phyloP scores from a whole-genome alignment of 2,329 filamentous ascomycete species.

The Juglanconis juglandina region DNA sequence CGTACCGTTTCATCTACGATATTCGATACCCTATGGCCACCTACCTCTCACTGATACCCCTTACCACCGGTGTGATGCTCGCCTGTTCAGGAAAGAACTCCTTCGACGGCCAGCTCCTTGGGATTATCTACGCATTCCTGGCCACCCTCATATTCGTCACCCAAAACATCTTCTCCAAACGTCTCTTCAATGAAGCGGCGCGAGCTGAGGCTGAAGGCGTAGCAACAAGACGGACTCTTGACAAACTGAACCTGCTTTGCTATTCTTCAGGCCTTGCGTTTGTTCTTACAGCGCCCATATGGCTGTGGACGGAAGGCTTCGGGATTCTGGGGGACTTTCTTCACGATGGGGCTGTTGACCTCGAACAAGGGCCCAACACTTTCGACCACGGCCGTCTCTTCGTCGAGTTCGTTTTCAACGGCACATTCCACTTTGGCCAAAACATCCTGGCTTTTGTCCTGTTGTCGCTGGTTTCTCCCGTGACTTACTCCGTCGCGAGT shows the following conservation, averaged over 20 bases:
- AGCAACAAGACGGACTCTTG: slow-evolving; percentile 69
- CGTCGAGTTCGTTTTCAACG: slow-evolving; percentile 95
- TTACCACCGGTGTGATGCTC: slow-evolving; percentile 92
- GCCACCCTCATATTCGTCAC: slow-evolving; percentile 95
- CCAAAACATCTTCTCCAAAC: slow-evolving; percentile 98
- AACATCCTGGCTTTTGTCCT: slow-evolving; percentile 94
- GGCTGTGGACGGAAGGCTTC: slow-evolving; percentile 88
- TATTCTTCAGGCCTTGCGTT: slow-evolving; percentile 97
- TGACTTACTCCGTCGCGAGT: slow-evolving; percentile 94
- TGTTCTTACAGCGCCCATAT: slow-evolving; percentile 81
- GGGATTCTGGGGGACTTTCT: slow-evolving; percentile 73
- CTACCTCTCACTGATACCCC: slow-evolving; percentile 83
- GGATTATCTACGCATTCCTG: slow-evolving; percentile 82
- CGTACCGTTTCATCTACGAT: slow-evolving; percentile 84
- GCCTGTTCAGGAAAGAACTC: slow-evolving; percentile 80
- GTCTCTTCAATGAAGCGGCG: slow-evolving; percentile 91
- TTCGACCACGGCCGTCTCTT: slow-evolving; percentile 71
- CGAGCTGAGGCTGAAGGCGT: slow-evolving; percentile 73
- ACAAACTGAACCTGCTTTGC: slow-evolving; percentile 94
- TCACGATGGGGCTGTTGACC: slow-evolving; percentile 71
- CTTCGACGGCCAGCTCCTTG: slow-evolving; percentile 82
- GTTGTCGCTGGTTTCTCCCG: slow-evolving; percentile 87
- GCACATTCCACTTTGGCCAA: slow-evolving; percentile 92
- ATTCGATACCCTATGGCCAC: slow-evolving; percentile 85
- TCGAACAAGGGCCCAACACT: slow-evolving; percentile 58